These are phyloP conservation scores for Dissoconium aciculare DNA, from an alignment of 2,329 filamentous ascomycete genomes.

Conservation along the genomic window DNA sequence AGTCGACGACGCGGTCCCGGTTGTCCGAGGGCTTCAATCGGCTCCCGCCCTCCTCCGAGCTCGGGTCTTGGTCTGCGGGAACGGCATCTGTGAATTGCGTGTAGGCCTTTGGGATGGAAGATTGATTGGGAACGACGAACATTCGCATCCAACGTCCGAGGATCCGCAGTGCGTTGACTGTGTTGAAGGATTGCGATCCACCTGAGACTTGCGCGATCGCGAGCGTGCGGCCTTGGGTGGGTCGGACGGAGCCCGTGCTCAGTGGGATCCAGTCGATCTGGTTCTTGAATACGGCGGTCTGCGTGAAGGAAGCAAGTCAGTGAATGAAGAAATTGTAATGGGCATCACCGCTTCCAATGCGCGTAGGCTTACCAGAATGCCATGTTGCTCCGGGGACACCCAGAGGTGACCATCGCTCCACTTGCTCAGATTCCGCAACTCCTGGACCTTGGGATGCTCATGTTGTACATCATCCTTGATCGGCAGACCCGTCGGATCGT, in stretches of 20 bases:
- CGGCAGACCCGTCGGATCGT: conserved; percentile 42
- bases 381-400: conserved; percentile 53
- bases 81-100: conserved; percentile 41
- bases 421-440: conserved; percentile 43
- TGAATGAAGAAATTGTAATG: not conserved
- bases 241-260: conserved; percentile 44
- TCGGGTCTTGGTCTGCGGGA: conserved; percentile 7
- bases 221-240: conserved; percentile 50
- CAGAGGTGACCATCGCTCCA: conserved; percentile 56
- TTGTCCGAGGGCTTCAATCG: conserved; percentile 16
- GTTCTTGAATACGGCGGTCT: conserved; percentile 53
- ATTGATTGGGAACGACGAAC: conserved; percentile 47
- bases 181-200: conserved; percentile 53
- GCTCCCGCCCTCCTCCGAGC: conserved; percentile 15
- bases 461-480: conserved; percentile 49
- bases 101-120: conserved; percentile 47
- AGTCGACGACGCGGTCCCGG: conserved; percentile 18
- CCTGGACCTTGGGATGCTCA: conserved; percentile 45
- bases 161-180: conserved; percentile 49
- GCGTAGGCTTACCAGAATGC: conserved; percentile 37
- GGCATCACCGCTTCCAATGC: too few species aligned
- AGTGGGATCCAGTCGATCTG: conserved; percentile 59
- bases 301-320: conserved; percentile 2
- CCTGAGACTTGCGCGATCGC: conserved; percentile 48
- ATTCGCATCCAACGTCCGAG: conserved; percentile 43